Conservation (phyloP, 768 basidiomycete species). For the Coprinellus aureogranulatus region DNA sequence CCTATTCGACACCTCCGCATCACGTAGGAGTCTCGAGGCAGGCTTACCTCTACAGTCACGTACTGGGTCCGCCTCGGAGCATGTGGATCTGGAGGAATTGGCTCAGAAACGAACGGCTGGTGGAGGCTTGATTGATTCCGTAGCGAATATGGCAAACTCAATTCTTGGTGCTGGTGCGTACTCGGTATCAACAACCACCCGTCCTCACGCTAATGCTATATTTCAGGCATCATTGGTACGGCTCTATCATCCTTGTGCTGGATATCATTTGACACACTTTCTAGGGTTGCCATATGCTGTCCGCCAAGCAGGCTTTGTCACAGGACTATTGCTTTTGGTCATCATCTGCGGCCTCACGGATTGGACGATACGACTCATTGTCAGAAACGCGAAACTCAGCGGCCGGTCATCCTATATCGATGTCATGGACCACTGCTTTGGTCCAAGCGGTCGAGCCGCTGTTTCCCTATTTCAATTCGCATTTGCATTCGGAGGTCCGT, state of each 20-base stretch:
- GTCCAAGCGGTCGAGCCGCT: constrained; percentile 83
- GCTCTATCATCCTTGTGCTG: not conserved
- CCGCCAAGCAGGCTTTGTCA: constrained; percentile 90
- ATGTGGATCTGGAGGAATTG: constrained; percentile 70
- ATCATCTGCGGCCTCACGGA: constrained; percentile 83
- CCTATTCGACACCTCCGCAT: constrained; percentile 67
- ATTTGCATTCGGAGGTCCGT: constrained; percentile 97
- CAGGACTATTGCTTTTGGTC: constrained; percentile 79
- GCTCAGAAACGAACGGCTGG: constrained; percentile 64
- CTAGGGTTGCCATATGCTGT: constrained; percentile 91
- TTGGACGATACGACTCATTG: constrained; percentile 97
- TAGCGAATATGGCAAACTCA: constrained; percentile 94
- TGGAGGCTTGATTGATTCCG: constrained; percentile 74
- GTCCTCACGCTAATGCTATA: constrained; percentile 11
- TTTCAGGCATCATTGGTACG: constrained; percentile 70
- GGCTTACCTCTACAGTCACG: constrained; percentile 44
- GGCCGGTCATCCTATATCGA: constrained; percentile 90
- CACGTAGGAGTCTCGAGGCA: constrained; percentile 58
- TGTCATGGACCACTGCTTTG: constrained; percentile 93
- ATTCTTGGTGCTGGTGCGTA: constrained; percentile 85
- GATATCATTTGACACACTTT: not conserved
- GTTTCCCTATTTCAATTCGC: constrained; percentile 97
- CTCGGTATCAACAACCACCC: no score
- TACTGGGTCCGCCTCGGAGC: constrained; percentile 30
- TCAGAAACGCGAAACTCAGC: constrained; percentile 93